Conservation (phyloP, 208 protist species). For the Acanthamoeba royreba region DNA sequence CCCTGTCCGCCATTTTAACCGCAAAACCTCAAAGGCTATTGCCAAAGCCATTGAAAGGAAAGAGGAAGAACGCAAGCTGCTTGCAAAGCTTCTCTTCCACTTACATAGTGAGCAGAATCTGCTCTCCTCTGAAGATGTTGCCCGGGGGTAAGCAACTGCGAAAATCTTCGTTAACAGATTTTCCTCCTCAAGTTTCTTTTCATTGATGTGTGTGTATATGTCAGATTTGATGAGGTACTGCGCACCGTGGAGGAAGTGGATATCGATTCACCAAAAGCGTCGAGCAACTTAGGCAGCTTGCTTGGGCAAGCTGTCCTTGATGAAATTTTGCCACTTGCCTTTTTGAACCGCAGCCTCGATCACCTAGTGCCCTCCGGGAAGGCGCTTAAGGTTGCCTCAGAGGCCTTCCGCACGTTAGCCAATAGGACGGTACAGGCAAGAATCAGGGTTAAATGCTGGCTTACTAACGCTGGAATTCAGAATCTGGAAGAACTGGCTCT, state of each 20-base stretch:
- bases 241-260: not conserved
- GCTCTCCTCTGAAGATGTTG: not conserved
- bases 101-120: not conserved
- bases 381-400: not conserved
- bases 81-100: not conserved
- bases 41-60: not conserved
- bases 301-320: not conserved
- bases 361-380: not conserved
- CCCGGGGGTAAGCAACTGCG: not conserved
- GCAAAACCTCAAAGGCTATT: not conserved
- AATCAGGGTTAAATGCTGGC: not conserved
- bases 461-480: not conserved
- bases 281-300: not conserved
- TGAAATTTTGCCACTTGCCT: not conserved
- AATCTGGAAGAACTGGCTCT: not conserved
- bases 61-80: not conserved
- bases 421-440: not conserved
- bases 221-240: not conserved
- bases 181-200: not conserved
- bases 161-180: not conserved
- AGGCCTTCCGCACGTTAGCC: not conserved
- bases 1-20: too few species aligned
- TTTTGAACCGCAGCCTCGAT: not conserved
- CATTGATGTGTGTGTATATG: not conserved
- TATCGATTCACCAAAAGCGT: not conserved